Conservation (phyloP, 371 early-diverging fungal genomes). For the Mortierella sp. region DNA sequence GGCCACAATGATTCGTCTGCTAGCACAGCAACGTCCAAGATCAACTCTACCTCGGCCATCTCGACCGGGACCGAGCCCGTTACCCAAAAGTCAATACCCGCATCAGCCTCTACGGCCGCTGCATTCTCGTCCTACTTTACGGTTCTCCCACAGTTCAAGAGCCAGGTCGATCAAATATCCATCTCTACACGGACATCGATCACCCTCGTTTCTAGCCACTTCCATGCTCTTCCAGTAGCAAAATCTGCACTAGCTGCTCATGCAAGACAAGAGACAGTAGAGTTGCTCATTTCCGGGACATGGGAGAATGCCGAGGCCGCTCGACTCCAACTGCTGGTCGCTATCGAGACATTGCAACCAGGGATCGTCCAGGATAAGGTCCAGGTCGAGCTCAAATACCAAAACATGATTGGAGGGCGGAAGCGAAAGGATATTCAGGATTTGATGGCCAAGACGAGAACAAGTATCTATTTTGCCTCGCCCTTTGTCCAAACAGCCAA, state of each 20-base stretch:
- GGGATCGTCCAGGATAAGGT: slow-evolving; percentile 48
- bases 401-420: slow-evolving; percentile 75
- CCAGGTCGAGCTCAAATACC: slow-evolving; percentile 56
- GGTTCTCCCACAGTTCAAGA: slow-evolving; percentile 39
- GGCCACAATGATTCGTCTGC: neutral
- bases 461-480: slow-evolving; percentile 79
- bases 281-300: slow-evolving; percentile 36
- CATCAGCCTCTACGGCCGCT: slow-evolving; percentile 2
- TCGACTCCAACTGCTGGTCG: slow-evolving; percentile 24
- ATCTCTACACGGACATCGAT: slow-evolving; percentile 40
- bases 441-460: slow-evolving; percentile 78
- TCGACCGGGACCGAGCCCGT: slow-evolving; percentile 2
- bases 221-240: slow-evolving; percentile 38
- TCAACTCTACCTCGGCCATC: neutral
- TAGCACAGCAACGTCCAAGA: neutral
- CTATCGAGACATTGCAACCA: slow-evolving; percentile 52
- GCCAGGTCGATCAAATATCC: slow-evolving; percentile 38
- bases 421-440: slow-evolving; percentile 72
- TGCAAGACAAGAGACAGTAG: slow-evolving; percentile 46
- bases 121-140: slow-evolving; percentile 33
- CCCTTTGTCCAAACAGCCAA: slow-evolving; percentile 61
- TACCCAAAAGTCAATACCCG: slow-evolving; percentile 11
- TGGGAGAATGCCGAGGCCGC: slow-evolving; percentile 53
- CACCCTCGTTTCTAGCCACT: slow-evolving; percentile 39
- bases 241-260: slow-evolving; percentile 36